Conservation (phyloP, 1,284 basidiomycete genomes). For the Irpex sp. region DNA sequence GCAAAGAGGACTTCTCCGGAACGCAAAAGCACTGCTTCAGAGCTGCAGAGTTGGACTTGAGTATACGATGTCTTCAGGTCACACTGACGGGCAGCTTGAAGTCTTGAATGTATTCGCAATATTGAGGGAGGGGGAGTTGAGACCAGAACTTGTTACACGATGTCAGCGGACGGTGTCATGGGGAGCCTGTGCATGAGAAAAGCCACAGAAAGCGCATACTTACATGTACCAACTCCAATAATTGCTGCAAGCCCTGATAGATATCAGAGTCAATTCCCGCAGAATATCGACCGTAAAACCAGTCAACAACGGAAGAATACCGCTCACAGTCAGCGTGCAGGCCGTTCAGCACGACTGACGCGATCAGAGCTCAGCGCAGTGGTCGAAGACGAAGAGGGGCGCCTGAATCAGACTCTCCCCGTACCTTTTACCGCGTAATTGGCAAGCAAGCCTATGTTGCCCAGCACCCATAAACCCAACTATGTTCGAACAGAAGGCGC, state of each 20-base stretch:
- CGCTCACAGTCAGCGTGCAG: constrained; percentile 2
- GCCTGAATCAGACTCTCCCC: constrained; percentile 9
- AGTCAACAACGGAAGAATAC: neutral
- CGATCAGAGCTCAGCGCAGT: constrained; percentile 15
- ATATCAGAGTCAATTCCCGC: neutral
- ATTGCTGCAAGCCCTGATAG: neutral
- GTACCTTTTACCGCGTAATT: constrained; percentile 3
- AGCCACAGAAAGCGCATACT: constrained; percentile 3
- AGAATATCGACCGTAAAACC: neutral
- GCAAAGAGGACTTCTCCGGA: constrained; percentile 15
- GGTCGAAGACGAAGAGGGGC: constrained; percentile 15
- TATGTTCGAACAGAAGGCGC: constrained; percentile 2
- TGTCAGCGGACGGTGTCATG: neutral
- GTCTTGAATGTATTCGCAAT: neutral
- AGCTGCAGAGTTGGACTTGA: too few relatives aligned
- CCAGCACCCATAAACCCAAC: neutral
- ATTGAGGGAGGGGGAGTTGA: neutral
- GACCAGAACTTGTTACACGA: neutral
- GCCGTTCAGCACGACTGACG: constrained; percentile 5
- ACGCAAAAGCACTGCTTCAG: neutral
- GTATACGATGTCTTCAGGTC: neutral
- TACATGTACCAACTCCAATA: constrained; percentile 1
- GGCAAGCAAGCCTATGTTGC: neutral
- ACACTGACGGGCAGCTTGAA: neutral
- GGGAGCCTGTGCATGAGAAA: neutral